Conservation (phyloP, 768 basidiomycete genomes). For the Suillus discolor region DNA sequence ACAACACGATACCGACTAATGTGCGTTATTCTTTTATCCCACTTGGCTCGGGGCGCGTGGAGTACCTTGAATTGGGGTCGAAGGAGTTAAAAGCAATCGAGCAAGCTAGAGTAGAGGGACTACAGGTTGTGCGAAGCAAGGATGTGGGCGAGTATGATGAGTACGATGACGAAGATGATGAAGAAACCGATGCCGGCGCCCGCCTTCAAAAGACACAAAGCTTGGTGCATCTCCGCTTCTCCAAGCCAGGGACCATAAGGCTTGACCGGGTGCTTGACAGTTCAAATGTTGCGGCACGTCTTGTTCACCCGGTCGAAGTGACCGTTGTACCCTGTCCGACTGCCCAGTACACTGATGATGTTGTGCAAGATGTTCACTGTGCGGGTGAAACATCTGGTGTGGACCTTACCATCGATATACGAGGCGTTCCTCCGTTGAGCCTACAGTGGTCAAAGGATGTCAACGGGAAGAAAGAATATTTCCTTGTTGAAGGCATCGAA, state of each 20-base stretch:
- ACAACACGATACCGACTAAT: constrained; percentile 79
- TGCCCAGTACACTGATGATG: constrained; percentile 58
- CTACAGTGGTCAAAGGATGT: constrained; percentile 75
- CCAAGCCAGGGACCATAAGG: constrained; percentile 72
- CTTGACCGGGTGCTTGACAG: constrained; percentile 75
- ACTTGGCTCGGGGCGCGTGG: constrained; percentile 52
- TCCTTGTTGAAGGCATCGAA: constrained; percentile 85
- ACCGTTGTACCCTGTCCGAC: constrained; percentile 82
- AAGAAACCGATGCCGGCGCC: constrained; percentile 35
- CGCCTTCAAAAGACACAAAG: constrained; percentile 75
- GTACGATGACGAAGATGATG: constrained; percentile 66
- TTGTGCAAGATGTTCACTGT: constrained; percentile 59
- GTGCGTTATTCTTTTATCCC: constrained; percentile 77
- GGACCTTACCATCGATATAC: constrained; percentile 63
- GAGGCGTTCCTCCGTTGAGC: constrained; percentile 76
- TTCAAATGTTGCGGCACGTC: constrained; percentile 70
- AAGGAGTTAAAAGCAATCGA: constrained; percentile 74
- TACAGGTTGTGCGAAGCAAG: constrained; percentile 44
- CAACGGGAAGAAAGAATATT: constrained; percentile 66
- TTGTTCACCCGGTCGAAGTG: constrained; percentile 64
- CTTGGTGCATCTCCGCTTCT: constrained; percentile 69
- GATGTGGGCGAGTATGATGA: constrained; percentile 62
- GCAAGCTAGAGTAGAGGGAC: constrained; percentile 52
- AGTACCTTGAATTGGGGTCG: constrained; percentile 55
- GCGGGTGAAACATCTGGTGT: constrained; percentile 63